These are phyloP conservation scores for Citrus trifoliata DNA, from an alignment of 345 rosid species.

Conservation along the genomic window DNA sequence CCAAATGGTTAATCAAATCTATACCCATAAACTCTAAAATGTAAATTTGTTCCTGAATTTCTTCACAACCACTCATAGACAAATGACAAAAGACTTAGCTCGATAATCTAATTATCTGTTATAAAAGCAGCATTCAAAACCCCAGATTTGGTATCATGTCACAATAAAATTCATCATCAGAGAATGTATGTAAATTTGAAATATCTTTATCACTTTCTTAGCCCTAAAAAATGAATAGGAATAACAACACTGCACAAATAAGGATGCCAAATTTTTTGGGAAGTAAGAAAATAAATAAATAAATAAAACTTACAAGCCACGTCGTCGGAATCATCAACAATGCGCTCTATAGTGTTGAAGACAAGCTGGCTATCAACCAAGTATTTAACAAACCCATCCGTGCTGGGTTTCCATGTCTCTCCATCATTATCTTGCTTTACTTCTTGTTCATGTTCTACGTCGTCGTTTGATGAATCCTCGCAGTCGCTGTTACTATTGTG, in stretches of 20 bases:
- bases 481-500: conserved; percentile 9
- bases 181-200: background rate
- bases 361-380: conserved; percentile 79
- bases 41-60: background rate
- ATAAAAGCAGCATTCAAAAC: background rate
- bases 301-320: conserved; percentile 66
- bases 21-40: background rate
- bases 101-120: background rate
- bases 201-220: background rate
- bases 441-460: conserved; percentile 1
- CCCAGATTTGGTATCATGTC: background rate
- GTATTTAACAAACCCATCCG: conserved; percentile 66
- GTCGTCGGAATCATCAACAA: conserved; percentile 72
- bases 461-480: conserved; percentile 12
- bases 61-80: background rate
- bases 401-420: conserved; percentile 60
- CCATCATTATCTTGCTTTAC: conserved; percentile 16
- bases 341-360: conserved; percentile 66
- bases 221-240: background rate
- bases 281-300: background rate
- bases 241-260: background rate
- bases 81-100: background rate
- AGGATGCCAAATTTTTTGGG: background rate
- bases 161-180: background rate
- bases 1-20: background rate